Percentiles rank a stretch among this genome's conserved stretches.
These are phyloP conservation scores for Aspergillus cristatus DNA, from an alignment of 495 filamentous ascomycete genomes.

Conservation along the genomic window DNA sequence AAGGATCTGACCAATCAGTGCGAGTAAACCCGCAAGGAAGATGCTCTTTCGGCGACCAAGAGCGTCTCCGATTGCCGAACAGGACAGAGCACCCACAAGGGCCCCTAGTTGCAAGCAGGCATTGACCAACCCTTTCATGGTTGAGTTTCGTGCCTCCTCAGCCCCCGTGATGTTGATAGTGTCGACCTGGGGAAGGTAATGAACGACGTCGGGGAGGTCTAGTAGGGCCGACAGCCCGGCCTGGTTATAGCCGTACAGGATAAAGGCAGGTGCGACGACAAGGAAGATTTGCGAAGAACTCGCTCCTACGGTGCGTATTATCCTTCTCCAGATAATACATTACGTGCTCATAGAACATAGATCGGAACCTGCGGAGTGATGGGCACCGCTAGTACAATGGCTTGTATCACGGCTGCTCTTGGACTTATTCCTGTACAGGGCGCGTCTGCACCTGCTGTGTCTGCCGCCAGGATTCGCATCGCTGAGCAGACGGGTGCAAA, in stretches of 20 bases:
- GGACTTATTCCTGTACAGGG: slow-evolving; percentile 55
- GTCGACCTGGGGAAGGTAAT: slow-evolving; percentile 24
- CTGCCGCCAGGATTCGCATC: slow-evolving; percentile 51
- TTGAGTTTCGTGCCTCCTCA: slow-evolving; percentile 17
- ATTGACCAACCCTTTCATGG: slow-evolving; percentile 29
- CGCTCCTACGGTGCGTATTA: slow-evolving; percentile 46
- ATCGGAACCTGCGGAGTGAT: slow-evolving; percentile 60
- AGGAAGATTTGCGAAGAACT: slow-evolving; percentile 42
- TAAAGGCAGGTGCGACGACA: slow-evolving; percentile 30
- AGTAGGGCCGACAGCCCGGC: slow-evolving; percentile 17
- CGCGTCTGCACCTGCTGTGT: slow-evolving; percentile 58
- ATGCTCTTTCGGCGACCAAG: slow-evolving; percentile 47
- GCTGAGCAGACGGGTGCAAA: slow-evolving; percentile 54
- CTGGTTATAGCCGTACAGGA: slow-evolving; percentile 28
- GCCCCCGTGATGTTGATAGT: slow-evolving; percentile 22
- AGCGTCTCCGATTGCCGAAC: slow-evolving; percentile 33
- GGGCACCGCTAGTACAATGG: slow-evolving; percentile 65
- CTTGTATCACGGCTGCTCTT: slow-evolving; percentile 53
- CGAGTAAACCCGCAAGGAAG: slow-evolving; percentile 38
- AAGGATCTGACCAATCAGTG: slow-evolving; percentile 41
- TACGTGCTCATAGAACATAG: slow-evolving; percentile 16
- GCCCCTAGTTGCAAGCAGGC: slow-evolving; percentile 35
- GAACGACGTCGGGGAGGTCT: slow-evolving; percentile 17
- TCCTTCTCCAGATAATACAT: background rate
- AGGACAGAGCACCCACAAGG: slow-evolving; percentile 31